Evolutionary conservation across 306 rosid species (phyloP), one percentile per base, ranked within the genome.

Genomic region (Betula pendula): DNA sequence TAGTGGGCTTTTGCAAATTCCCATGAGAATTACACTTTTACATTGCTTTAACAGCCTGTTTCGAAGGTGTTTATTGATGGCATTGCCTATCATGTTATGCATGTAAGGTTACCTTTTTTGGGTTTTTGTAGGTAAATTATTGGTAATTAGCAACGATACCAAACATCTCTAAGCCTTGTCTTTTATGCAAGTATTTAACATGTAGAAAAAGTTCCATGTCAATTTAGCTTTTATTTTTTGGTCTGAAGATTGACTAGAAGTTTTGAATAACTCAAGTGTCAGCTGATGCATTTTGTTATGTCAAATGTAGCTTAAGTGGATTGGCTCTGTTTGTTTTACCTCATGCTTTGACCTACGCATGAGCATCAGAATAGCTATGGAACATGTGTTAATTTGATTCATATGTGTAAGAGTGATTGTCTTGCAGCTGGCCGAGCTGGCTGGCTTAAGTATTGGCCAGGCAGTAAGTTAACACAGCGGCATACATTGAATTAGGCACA

Each of bases 391-490:
- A 42, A 2, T 67, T 33, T 40, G 11, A 15, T 3, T 63, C 2
- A 29, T 19, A 49, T 1, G 13, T 27, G 24, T 67, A 51, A 35
- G 25, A 45, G 20, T 29, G 2, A 48, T 40, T 50, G 43, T 47
- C 49, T 11, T 78, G 97, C 94, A 83, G 92, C 90, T 91, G 91
- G 94, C 96, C 92, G 91, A 90, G 90, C 87, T 88, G 92, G 77
- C 75, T 88, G 84, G 87, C 89, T 71, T 8, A 29, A 89, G 89
- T 83, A 52, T 71, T 80, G n/a, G 90, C 85, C 79, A 81, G 72
- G 81, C 94, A 82, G 92, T 85, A 94, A 94, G 97, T 90, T 71
- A 75, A 78, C 55, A 65, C 92, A 84, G 96, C 91, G 90, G 98
- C 98, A 72, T 63, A 79, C 86, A 66, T 81, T 82, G 33, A 88